Percentiles rank a stretch among this genome's conserved stretches.
Evolutionary conservation across 768 basidiomycete species (phyloP).

Genomic region (Megacollybia marginata): DNA sequence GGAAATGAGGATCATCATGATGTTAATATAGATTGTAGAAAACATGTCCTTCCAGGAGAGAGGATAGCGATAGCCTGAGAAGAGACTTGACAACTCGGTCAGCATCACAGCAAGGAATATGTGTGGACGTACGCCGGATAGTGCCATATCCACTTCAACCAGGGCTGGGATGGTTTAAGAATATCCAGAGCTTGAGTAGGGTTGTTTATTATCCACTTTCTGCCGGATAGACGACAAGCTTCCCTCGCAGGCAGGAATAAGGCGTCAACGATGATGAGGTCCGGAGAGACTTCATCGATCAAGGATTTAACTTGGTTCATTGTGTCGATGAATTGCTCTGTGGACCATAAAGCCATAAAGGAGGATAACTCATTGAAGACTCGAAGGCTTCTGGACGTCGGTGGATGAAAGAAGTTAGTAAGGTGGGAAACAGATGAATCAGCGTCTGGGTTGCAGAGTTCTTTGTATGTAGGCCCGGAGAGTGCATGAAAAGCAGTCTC

Average conservation of each 20-base stretch:
- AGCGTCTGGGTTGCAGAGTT: too few relatives aligned
- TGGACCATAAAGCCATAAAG: background rate
- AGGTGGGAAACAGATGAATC: too few relatives aligned
- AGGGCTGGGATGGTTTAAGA: background rate
- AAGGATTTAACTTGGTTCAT: conserved; percentile 1
- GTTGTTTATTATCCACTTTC: conserved; percentile 1
- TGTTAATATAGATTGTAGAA: conserved; percentile 1
- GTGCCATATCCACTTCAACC: conserved; percentile 1
- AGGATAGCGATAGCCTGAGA: conserved; percentile 4
- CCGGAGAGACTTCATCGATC: background rate
- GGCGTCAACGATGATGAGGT: background rate
- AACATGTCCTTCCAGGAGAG: conserved; percentile 1
- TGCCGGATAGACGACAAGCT: background rate
- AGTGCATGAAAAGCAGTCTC: too few relatives aligned
- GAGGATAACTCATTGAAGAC: too few relatives aligned
- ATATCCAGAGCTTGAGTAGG: conserved; percentile 1
- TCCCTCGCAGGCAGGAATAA: conserved; percentile 1
- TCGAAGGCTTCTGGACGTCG: too few relatives aligned
- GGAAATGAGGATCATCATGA: background rate
- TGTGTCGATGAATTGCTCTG: background rate
- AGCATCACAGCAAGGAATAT: background rate
- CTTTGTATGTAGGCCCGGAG: too few relatives aligned
- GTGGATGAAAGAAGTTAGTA: too few relatives aligned
- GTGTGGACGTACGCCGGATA: conserved; percentile 3
- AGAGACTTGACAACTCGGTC: background rate